These are phyloP conservation scores for Westerdykella aurantiaca DNA, from an alignment of 2,329 filamentous ascomycete genomes.

Conservation along the genomic window DNA sequence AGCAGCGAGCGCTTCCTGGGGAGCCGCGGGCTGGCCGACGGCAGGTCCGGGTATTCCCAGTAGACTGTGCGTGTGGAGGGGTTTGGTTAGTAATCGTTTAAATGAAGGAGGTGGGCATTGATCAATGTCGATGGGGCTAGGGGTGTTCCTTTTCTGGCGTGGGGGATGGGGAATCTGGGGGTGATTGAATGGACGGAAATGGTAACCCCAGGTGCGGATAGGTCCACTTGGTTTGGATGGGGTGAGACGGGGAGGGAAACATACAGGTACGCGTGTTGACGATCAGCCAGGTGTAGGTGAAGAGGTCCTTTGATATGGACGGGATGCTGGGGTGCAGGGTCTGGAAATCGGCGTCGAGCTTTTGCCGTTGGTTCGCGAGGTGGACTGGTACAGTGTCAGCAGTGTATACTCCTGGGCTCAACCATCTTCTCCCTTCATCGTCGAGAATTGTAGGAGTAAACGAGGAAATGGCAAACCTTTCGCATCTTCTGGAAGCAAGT, in stretches of 20 bases:
- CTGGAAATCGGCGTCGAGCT: slow-evolving; percentile 49
- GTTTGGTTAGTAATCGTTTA: not conserved
- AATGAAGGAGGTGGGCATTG: not conserved
- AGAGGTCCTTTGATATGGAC: slow-evolving; percentile 38
- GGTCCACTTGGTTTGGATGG: too few relatives aligned
- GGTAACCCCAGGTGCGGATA: too few relatives aligned
- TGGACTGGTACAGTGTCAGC: slow-evolving; percentile 28
- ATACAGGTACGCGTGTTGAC: slow-evolving; percentile 53
- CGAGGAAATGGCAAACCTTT: slow-evolving; percentile 14
- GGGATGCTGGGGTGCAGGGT: slow-evolving; percentile 42
- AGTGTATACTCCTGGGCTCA: not conserved
- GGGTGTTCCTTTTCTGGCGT: too few relatives aligned
- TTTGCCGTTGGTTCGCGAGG: slow-evolving; percentile 51
- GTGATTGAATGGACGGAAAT: too few relatives aligned
- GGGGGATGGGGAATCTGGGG: too few relatives aligned
- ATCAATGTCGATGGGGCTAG: too few relatives aligned
- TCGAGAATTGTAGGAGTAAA: not conserved
- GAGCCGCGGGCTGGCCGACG: slow-evolving; percentile 37
- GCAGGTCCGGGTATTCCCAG: slow-evolving; percentile 42
- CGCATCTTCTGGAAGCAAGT: slow-evolving; percentile 35
- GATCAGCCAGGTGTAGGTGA: slow-evolving; percentile 55
- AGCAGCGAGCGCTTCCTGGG: slow-evolving; percentile 38
- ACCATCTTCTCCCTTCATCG: not conserved
- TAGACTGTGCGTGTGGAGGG: slow-evolving; percentile 35
- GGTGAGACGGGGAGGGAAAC: not conserved